These are phyloP conservation scores for Venturia pyrina DNA, from an alignment of 2,329 filamentous ascomycete genomes.

Conservation along the genomic window DNA sequence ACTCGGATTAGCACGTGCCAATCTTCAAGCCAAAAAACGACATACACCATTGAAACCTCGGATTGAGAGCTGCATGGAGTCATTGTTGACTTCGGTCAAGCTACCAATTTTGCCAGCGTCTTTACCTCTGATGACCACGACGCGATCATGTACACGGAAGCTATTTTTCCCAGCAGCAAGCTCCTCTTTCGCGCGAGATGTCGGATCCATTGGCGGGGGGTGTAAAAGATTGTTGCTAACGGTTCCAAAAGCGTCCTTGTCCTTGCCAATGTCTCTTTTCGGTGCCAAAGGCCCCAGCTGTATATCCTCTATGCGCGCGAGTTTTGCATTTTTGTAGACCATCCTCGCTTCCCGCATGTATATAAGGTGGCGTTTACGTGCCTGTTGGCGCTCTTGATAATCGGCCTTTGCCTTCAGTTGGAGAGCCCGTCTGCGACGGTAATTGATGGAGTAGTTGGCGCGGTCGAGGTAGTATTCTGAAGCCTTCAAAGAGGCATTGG, in stretches of 20 bases:
- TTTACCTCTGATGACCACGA: slow-evolving; percentile 67
- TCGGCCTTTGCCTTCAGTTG: background rate
- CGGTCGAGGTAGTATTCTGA: slow-evolving; percentile 1
- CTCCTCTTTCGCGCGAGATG: slow-evolving; percentile 13
- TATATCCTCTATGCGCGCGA: slow-evolving; percentile 64
- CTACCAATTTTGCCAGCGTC: slow-evolving; percentile 76
- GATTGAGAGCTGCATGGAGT: slow-evolving; percentile 24
- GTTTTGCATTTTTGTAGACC: slow-evolving; percentile 39
- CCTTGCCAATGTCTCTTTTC: slow-evolving; percentile 56
- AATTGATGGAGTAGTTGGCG: slow-evolving; percentile 3
- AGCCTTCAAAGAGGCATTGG: background rate
- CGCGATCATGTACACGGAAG: slow-evolving; percentile 55
- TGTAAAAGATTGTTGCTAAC: slow-evolving; percentile 5
- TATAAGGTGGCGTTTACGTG: background rate
- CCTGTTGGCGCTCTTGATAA: background rate
- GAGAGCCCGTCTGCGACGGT: background rate
- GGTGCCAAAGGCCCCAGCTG: slow-evolving; percentile 68
- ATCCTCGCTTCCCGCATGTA: slow-evolving; percentile 25
- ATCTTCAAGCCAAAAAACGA: background rate
- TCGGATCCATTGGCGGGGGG: background rate
- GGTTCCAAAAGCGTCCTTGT: slow-evolving; percentile 50
- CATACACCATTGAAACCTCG: slow-evolving; percentile 30
- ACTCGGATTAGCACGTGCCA: background rate
- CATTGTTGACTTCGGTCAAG: slow-evolving; percentile 45
- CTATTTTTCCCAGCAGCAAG: slow-evolving; percentile 17